Conservation (phyloP, 345 rosid genomes). For the Moricandia moricandioides region DNA sequence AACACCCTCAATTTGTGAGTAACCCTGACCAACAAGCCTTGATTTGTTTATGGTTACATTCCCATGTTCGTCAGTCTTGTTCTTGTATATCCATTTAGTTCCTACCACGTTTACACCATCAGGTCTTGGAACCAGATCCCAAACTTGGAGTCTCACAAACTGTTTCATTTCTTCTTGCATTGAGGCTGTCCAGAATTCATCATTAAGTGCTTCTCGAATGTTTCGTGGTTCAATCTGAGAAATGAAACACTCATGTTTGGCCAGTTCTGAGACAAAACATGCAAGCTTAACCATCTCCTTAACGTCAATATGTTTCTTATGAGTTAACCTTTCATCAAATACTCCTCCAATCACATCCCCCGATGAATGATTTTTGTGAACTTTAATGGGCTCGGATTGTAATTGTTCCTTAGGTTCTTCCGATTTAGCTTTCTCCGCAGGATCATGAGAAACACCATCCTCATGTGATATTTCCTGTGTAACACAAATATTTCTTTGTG, state of each 20-base stretch:
- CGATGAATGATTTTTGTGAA: neutral
- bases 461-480: neutral
- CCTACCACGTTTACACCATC: neutral
- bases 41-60: neutral
- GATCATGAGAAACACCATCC: too few relatives aligned
- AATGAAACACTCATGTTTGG: neutral
- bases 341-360: neutral
- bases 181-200: neutral
- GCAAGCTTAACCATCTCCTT: neutral
- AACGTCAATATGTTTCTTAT: neutral
- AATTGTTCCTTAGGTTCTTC: neutral
- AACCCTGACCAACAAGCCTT: neutral
- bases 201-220: neutral
- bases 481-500: neutral
- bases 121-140: neutral
- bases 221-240: neutral
- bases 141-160: neutral
- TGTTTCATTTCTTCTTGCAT: neutral
- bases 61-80: neutral
- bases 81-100: neutral
- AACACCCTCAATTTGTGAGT: neutral
- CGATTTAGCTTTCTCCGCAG: neutral
- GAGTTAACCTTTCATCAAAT: neutral
- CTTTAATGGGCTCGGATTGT: neutral
- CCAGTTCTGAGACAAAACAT: neutral